Evolutionary conservation across 2,329 filamentous ascomycete species (phyloP).

Genomic region (Ceratocystis variospora): DNA sequence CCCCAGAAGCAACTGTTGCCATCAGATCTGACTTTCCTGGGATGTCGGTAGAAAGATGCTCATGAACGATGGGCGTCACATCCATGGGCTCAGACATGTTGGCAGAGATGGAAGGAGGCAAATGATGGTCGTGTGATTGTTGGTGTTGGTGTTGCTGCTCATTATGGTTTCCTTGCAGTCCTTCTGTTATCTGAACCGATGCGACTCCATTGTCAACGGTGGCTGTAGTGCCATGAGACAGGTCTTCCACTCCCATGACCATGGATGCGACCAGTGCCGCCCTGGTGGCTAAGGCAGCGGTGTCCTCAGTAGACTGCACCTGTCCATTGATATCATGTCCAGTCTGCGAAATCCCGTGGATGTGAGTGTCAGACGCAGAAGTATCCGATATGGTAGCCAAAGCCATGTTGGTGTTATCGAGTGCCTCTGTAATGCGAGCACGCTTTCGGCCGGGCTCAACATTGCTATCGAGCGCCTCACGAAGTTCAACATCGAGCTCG

Average conservation of each 20-base stretch:
- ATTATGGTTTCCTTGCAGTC: slow-evolving; percentile 8
- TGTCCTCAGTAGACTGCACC: background rate
- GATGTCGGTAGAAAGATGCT: background rate
- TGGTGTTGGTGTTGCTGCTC: background rate
- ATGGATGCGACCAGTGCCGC: slow-evolving; percentile 16
- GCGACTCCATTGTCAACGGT: slow-evolving; percentile 2
- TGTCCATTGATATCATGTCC: slow-evolving; percentile 4
- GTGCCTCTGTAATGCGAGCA: slow-evolving; percentile 23
- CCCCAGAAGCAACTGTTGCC: background rate
- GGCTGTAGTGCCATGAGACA: background rate
- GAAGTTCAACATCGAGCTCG: slow-evolving; percentile 53
- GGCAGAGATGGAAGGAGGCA: background rate
- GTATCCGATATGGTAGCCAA: slow-evolving; percentile 25
- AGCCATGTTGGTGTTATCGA: slow-evolving; percentile 27
- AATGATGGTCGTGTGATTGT: slow-evolving; percentile 3
- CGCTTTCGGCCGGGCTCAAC: slow-evolving; percentile 14
- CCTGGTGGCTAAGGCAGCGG: slow-evolving; percentile 3
- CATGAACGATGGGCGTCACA: slow-evolving; percentile 7
- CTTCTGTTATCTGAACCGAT: slow-evolving; percentile 13
- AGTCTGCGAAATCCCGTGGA: slow-evolving; percentile 5
- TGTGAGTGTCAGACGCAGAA: slow-evolving; percentile 25
- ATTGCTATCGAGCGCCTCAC: slow-evolving; percentile 24
- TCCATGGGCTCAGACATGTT: slow-evolving; percentile 9
- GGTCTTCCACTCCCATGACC: slow-evolving; percentile 10
- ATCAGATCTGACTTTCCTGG: background rate